phyloP scores from a whole-genome alignment of 495 filamentous ascomycete species.

The Parathielavia appendiculata region DNA sequence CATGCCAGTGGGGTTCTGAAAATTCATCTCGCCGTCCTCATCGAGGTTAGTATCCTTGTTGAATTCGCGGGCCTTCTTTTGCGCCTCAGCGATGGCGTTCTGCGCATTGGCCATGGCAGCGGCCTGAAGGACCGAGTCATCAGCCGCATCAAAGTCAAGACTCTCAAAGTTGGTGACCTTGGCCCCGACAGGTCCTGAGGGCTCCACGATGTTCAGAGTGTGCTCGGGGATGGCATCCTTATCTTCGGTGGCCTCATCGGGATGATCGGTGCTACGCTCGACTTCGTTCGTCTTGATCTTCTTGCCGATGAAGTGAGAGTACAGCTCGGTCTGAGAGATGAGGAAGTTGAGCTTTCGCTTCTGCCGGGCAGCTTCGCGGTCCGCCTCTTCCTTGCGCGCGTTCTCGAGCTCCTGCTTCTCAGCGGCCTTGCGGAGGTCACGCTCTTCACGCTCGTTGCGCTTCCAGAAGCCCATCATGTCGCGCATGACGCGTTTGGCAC shows the following conservation, averaged over 20 bases:
- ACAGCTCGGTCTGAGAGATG: slow-evolving; percentile 97
- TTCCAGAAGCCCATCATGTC: slow-evolving; percentile 99
- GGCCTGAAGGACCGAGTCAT: slow-evolving; percentile 72
- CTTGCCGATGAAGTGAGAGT: slow-evolving; percentile 98
- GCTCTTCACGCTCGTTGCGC: slow-evolving; percentile 94
- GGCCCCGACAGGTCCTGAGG: slow-evolving; percentile 49
- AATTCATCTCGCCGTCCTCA: slow-evolving; percentile 95
- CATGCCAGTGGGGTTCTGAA: slow-evolving; percentile 95
- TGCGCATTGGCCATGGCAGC: slow-evolving; percentile 95
- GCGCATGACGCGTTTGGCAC: slow-evolving; percentile 95
- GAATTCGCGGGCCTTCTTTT: slow-evolving; percentile 88
- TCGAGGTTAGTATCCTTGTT: slow-evolving; percentile 64
- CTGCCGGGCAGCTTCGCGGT: slow-evolving; percentile 93
- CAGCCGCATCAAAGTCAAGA: slow-evolving; percentile 92
- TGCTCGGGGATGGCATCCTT: slow-evolving; percentile 41
- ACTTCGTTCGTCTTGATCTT: slow-evolving; percentile 97
- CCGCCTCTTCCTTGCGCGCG: slow-evolving; percentile 91
- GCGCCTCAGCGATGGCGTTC: slow-evolving; percentile 90
- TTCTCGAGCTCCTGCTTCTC: slow-evolving; percentile 96
- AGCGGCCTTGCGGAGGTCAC: slow-evolving; percentile 85
- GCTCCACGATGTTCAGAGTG: slow-evolving; percentile 53
- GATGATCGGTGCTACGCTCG: slow-evolving; percentile 78
- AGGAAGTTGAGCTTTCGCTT: slow-evolving; percentile 99
- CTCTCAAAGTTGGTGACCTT: slow-evolving; percentile 92
- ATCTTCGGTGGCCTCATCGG: slow-evolving; percentile 51